These are phyloP conservation scores for Collybia sordida DNA, from an alignment of 768 basidiomycete genomes.

Conservation along the genomic window DNA sequence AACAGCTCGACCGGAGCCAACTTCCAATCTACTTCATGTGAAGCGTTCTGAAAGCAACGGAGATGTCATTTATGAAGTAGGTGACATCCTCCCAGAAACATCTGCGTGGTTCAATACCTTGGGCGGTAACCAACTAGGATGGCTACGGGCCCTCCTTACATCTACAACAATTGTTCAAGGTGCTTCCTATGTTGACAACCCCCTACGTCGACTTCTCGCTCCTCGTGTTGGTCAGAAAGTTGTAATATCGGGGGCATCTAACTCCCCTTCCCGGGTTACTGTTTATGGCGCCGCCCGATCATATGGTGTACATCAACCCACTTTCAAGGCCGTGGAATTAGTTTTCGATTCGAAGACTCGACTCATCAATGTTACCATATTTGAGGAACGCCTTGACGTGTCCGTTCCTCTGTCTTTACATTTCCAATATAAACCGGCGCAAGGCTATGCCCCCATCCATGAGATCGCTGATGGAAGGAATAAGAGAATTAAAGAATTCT, in stretches of 20 bases:
- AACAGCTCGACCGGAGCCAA: conserved; percentile 38
- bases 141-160: conserved; percentile 84
- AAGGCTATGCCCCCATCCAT: conserved; percentile 91
- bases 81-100: conserved; percentile 52
- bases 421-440: conserved; percentile 85
- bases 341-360: conserved; percentile 50
- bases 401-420: conserved; percentile 80
- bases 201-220: conserved; percentile 80
- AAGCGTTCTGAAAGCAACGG: conserved; percentile 39
- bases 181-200: conserved; percentile 82
- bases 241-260: conserved; percentile 51
- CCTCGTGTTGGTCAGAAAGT: conserved; percentile 82
- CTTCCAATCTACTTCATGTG: conserved; percentile 38
- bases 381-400: conserved; percentile 76
- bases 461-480: conserved; percentile 85
- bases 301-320: conserved; percentile 64
- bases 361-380: conserved; percentile 70
- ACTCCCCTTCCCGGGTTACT: conserved; percentile 54
- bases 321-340: conserved; percentile 85
- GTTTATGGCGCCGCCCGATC: conserved; percentile 82
- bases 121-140: conserved; percentile 78
- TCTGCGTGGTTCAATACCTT: conserved; percentile 82
- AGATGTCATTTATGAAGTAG: conserved; percentile 50
- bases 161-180: conserved; percentile 88
- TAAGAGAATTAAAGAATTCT: conserved; percentile 91